Base-by-base conservation (phyloP, 2,329 filamentous ascomycete genomes). In the Clonostachys byssicola region DNA sequence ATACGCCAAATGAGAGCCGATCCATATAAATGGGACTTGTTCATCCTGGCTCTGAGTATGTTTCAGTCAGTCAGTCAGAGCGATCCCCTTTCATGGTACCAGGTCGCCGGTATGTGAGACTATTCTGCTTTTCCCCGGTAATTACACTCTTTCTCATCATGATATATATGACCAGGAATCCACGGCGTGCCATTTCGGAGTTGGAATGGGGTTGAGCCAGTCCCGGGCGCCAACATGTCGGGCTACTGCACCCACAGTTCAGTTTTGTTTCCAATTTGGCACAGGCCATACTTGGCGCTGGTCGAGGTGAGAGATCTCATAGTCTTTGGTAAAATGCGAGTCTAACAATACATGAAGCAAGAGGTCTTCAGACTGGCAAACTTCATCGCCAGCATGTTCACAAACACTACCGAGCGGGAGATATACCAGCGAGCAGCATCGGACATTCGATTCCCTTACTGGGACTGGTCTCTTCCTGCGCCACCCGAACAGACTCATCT, bases 181-280 rank as follows among this genome's bases (percentile, higher is more conserved):
- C 90, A 95, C 63, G 90, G 89, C 16, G 83, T 86, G 51, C 90
- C 90, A 3, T 80, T 77, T 52, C 54, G 67, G 38, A 62, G 74
- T 12, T 83, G 78, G 76, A 77, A 73, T 33, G 73, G 68, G 34
- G 79, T 82, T 18, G 57, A 66, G 43, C 69, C 74, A 47, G 69
- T 66, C 2, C 58, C 71, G 3, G 80, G 78, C 2, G 79, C 77
- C 49, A 70, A 74, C 48, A 67, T 73, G 38, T 72, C 77, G 14
- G 89, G 89, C 44, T 95, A 91, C 62, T 95, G 90, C 62, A 80
- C 81, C 13, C 90, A 95, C 65, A 79, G 75, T 20, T 88, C 86
- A 2, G 81, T 85, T 39, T 70, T 94, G 14, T 94, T 95, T 61
- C 81, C 86, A 38, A 78, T 84, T 38, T 95, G 90, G 90, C 90